A percentile compares a stretch with the other conserved stretches of the same genome.
phyloP scores from a whole-genome alignment of 2,329 filamentous ascomycete genomes.

The Paraphoma sp. region DNA sequence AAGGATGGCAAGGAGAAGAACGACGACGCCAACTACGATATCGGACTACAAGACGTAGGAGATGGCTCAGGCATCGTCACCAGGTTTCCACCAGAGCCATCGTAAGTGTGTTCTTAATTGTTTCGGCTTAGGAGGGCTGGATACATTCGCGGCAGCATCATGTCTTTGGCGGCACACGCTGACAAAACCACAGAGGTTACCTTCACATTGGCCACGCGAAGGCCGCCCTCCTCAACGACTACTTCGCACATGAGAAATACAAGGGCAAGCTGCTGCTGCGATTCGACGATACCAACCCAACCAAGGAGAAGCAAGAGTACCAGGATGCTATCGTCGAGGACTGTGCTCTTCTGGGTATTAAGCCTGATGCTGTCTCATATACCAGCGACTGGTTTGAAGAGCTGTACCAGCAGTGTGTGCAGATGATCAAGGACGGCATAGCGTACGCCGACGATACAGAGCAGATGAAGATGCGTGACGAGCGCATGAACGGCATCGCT shows the following conservation, averaged over 20 bases:
- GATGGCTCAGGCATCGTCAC: constrained; percentile 80
- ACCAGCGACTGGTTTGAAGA: constrained; percentile 96
- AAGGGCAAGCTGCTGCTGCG: constrained; percentile 88
- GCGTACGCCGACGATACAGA: constrained; percentile 96
- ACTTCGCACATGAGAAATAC: constrained; percentile 94
- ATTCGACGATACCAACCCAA: constrained; percentile 97
- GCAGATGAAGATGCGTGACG: constrained; percentile 83
- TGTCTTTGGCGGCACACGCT: not conserved
- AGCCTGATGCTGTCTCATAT: constrained; percentile 84
- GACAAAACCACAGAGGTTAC: constrained; percentile 64
- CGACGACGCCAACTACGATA: constrained; percentile 86
- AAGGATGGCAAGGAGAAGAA: constrained; percentile 75
- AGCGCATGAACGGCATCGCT: constrained; percentile 83
- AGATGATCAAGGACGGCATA: constrained; percentile 83
- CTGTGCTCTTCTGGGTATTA: constrained; percentile 87
- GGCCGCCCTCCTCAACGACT: constrained; percentile 91
- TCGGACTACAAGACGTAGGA: constrained; percentile 82
- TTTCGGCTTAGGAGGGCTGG: not conserved
- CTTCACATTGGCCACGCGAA: constrained; percentile 97
- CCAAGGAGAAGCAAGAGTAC: constrained; percentile 96
- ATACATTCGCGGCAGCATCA: not conserved
- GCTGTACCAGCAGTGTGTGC: constrained; percentile 83
- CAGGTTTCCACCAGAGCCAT: constrained; percentile 92
- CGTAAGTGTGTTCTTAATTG: constrained; percentile 58
- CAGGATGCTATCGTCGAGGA: constrained; percentile 94